Evolutionary conservation across 192 early-diverging fungal genomes (phyloP), one percentile per base, ranked within the genome.

Genomic region (Backusella tarrabulga): DNA sequence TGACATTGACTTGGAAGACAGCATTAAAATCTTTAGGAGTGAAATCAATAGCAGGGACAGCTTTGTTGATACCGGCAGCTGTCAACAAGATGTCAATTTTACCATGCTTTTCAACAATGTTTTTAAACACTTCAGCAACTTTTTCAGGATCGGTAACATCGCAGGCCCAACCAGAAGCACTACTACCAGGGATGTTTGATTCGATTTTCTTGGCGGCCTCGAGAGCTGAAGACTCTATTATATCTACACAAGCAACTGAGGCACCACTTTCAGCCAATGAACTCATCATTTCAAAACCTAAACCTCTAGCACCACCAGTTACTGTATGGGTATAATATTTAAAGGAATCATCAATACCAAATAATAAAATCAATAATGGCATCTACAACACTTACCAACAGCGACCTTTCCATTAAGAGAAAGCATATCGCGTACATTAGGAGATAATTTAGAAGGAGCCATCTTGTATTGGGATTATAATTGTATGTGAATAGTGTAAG

Each of bases 231-330:
- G 77, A 68, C 15, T 46, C 66, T 38, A 72, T 11, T 4, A 83
- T 29, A 50, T 83, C 82, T 54, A 83, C 71, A 66, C 82, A 83
- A 23, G 82, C 82, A 21, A 83, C 82, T 23, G 75, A 77, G 17
- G 82, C 82, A 29, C 82, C 82, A 44, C 70, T 71, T 63, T 83
- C 82, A 3, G 82, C 82, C 23, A 79, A 71, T 34, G 78, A 72
- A 52, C 63, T 50, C 82, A 83, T 83, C 82, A 83, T 83, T 74
- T 83, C 82, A 73, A 68, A 77, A 29, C 82, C 82, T 6, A 83
- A 50, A 63, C 82, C 82, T 66, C 82, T 63, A 34, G 82, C 82
- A 71, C 82, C 82, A 67, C 82, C 82, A 26, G 82, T 83, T 5
- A 83, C 82, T 83, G 23, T 42, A 21, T 23, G 15, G 32, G 17